Evolutionary conservation across 768 basidiomycete species (phyloP), one percentile per base, ranked within the genome.

Genomic region (Scleroderma citrinum): DNA sequence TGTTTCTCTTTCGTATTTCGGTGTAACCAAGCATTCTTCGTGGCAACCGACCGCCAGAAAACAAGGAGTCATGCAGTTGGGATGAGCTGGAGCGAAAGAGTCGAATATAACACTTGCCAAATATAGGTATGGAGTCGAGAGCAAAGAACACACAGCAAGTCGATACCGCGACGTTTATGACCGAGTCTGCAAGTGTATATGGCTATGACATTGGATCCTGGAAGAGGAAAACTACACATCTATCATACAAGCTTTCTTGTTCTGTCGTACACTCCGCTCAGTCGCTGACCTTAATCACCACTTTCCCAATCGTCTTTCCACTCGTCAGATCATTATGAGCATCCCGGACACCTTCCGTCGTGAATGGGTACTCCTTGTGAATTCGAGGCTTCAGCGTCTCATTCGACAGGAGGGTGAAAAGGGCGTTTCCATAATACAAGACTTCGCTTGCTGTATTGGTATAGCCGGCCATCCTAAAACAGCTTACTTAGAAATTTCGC

Each of bases 231-330:
- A 29, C n/a, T n/a, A n/a, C n/a, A n/a, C n/a, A n/a, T n/a, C n/a
- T n/a, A n/a, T n/a, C n/a, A n/a, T n/a, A n/a, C n/a, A n/a, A n/a
- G n/a, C n/a, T 8, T 29, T 29, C 26, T 29, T 29, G 26, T 29
- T 29, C 26, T 29, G 26, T 29, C 26, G 8, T 29, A 8, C 26
- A 29, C 26, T 29, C 26, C 26, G 26, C 20, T 46, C 44, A 46
- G 7, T 69, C 49, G 3, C 59, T 60, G 17, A 92, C 75, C 63
- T 87, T 89, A 56, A 97, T 72, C 44, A 98, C 55, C 59, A 99
- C 65, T 65, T 98, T 99, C 3, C 95, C 95, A 2, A 76, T 77
- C 10, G 92, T 90, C 64, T 81, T 83, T 41, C 95, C 84, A 8
- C 78, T 72, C 0, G 76, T 77, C 51, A 97, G 72, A 60, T 95